Base-by-base conservation (phyloP, 164 flowering plant species). In the Annona cherimola region DNA sequence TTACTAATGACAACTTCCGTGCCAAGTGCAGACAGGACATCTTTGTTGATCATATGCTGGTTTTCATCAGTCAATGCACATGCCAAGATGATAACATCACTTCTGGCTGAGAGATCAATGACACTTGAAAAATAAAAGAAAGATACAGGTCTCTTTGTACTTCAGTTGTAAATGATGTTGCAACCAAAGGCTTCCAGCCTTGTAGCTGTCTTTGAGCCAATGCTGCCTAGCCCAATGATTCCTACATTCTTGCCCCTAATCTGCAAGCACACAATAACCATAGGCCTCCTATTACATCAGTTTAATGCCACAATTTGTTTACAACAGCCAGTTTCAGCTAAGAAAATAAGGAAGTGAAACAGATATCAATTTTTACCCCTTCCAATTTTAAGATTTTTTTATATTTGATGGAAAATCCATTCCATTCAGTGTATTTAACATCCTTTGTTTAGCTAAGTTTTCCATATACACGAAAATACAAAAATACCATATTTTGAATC, bases 161-260 rank as follows among this genome's bases (percentile, higher is more conserved):
- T 87, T 6, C 95, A 90, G 70, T 74, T 78, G 81, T 92, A 90
- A 20, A 79, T 76, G 41, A 92, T 83, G 4, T 1, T 75, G 79
- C 95, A 90, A 71, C 85, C 86, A 79, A 89, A 86, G 2, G 90
- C 87, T 63, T 82, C 85, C 2, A 92, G 84, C 66, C 97, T 84
- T 72, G 82, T 89, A 1, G 93, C 91, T 59, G 86, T 83, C 74
- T 80, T 80, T 1, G 72, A 72, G 66, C 95, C 97, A 63, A 92
- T 92, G 73, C 75, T 84, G 69, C 95, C 95, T 18, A 90, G 71
- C 57, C 93, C 95, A 66, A 90, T 80, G 39, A 92, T 88, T 40
- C 97, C 97, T 44, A 92, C 84, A 50, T 78, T 75, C 80, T 83
- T 90, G 67, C 91, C 86, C 12, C 85, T 76, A 69, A 91, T 66